Percentiles rank a stretch among this genome's conserved stretches.
These are phyloP conservation scores for Pseudogymnoascus sp. DNA, from an alignment of 2,329 filamentous ascomycete genomes.

Conservation along the genomic window DNA sequence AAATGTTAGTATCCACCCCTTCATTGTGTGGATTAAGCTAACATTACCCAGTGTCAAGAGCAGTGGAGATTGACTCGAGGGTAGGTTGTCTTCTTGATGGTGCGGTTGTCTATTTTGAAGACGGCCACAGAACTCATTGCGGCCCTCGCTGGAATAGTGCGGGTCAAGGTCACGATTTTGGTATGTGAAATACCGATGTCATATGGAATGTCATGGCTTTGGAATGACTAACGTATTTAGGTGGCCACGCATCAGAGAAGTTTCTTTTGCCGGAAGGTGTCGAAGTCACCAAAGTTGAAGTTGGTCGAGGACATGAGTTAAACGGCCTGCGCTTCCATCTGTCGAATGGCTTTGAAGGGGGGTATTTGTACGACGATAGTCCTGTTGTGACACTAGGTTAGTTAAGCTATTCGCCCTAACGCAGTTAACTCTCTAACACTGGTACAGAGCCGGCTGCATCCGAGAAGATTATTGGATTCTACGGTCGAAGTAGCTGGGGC, in stretches of 20 bases:
- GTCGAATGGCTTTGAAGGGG: constrained; percentile 26
- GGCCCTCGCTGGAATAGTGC: constrained; percentile 28
- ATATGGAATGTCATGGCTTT: background rate
- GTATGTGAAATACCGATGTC: background rate
- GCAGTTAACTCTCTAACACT: background rate
- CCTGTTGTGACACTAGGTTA: constrained; percentile 11
- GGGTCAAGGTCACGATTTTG: constrained; percentile 13
- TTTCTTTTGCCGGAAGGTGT: constrained; percentile 26
- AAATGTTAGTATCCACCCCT: constrained; percentile 14
- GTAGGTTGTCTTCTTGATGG: constrained; percentile 40
- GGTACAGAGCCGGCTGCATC: constrained; percentile 27
- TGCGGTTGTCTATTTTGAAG: constrained; percentile 39
- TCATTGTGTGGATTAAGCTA: background rate
- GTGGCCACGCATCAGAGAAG: constrained; percentile 25
- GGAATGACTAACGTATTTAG: constrained; percentile 11
- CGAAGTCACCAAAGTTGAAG: constrained; percentile 29
- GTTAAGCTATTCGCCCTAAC: background rate
- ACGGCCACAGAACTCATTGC: constrained; percentile 38
- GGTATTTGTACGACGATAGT: constrained; percentile 25
- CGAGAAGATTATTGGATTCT: constrained; percentile 42
- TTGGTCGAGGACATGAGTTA: constrained; percentile 22
- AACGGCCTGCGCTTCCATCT: constrained; percentile 29
- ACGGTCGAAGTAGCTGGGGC: constrained; percentile 32
- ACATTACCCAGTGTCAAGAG: constrained; percentile 28
- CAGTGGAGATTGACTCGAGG: constrained; percentile 38